Base-by-base conservation (phyloP, 2,329 filamentous ascomycete species). In the Botryosphaeria agaves region DNA sequence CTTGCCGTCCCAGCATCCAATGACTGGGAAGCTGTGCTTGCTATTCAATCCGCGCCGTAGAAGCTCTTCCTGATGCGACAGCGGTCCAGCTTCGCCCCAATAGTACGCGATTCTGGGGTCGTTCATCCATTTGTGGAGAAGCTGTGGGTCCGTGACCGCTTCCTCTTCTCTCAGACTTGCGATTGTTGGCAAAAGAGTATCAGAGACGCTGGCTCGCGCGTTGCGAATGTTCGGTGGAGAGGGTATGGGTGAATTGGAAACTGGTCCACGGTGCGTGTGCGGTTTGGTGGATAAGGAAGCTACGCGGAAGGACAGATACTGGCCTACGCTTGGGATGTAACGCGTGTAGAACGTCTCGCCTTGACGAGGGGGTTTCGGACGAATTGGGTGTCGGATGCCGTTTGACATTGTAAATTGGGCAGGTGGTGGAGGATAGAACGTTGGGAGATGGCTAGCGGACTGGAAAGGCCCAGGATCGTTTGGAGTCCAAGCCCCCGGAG, bases 1-100 rank as follows among this genome's bases (percentile, higher is more conserved):
- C 36, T 87, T 77, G 7, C 83, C 85, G 42, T 95, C 83, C 81
- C 87, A 98, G 48, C 84, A 76, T 1, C 81, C 89, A 36, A 95
- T 87, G 0, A 76, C 83, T 0, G 89, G 89, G 52, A 95, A 93
- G 6, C 76, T 83, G 52, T 94, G 78, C 12, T 65, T 63, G 14
- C 66, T 73, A 8, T 63, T 63, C 7, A 95, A 56, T 0, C 67
- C 73, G 2, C 57, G 60, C 14, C 65, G 58, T 3, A 98, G 60
- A 36, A 93, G 91, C 2, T 66, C 55, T 42, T 72, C 65, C 40
- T 79, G 75, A 12, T 65, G 62, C 3, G 52, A 51, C 28, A 57
- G 53, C 34, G 53, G 72, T 32, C 54, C 73, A 30, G 54, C 69
- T 63, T 58, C 68, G 14, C 81, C 80, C 89, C 89, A 98, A 42